phyloP scores from a whole-genome alignment of 1,139 yeast species.

The Sugiyamaella japonica region DNA sequence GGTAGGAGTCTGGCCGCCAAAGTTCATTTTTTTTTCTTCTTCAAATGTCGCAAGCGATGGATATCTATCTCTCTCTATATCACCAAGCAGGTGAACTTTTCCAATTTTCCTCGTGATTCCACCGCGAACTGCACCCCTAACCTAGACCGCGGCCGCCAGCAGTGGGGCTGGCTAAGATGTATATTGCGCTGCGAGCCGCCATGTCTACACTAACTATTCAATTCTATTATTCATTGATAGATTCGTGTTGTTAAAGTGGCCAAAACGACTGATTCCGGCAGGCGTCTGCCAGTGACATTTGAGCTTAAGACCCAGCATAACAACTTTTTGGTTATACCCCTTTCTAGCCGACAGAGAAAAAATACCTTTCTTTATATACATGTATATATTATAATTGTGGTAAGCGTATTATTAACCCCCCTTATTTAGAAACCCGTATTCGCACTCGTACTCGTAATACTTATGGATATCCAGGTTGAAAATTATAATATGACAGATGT shows the following conservation, averaged over 20 bases:
- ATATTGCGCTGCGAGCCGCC: too few relatives aligned
- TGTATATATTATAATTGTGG: background rate
- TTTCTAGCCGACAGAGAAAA: background rate
- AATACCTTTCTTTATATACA: background rate
- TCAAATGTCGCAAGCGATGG: background rate
- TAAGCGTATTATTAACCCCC: background rate
- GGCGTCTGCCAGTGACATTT: too few relatives aligned
- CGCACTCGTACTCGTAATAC: too few relatives aligned
- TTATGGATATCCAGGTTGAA: conserved; percentile 9
- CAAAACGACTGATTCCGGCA: too few relatives aligned
- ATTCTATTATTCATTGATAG: too few relatives aligned
- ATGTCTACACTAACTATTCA: too few relatives aligned
- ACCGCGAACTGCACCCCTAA: background rate
- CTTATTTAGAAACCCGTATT: background rate
- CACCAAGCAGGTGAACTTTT: conserved; percentile 2
- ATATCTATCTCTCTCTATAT: too few relatives aligned
- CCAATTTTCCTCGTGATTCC: conserved; percentile 5
- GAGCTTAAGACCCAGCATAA: too few relatives aligned
- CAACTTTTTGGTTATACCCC: too few relatives aligned
- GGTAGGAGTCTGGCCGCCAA: conserved; percentile 92
- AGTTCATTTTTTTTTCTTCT: conserved; percentile 56
- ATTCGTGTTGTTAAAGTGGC: too few relatives aligned
- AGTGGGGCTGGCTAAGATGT: background rate
- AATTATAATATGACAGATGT: conserved; percentile 6
- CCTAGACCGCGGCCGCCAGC: background rate